Evolutionary conservation across 805 yeast species (phyloP), one percentile per base, ranked within the genome.

Genomic region (Saccharomycopsis sp.): DNA sequence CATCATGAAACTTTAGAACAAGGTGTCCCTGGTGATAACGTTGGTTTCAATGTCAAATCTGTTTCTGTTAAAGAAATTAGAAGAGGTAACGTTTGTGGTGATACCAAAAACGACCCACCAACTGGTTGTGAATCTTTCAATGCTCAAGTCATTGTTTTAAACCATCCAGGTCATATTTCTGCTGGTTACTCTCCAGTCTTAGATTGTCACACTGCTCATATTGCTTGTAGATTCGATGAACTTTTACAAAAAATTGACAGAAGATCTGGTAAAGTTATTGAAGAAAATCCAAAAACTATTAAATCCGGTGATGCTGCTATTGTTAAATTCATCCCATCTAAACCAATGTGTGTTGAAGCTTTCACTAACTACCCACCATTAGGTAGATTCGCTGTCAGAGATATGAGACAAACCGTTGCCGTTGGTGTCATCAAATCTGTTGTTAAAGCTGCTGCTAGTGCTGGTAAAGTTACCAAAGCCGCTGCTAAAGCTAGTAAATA

Each of bases 371-470:
- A 89, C 79, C 95, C 89, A 66, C 95, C 94, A 72, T 70, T 89
- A 68, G 92, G 95, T 72, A 87, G 97, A 80, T 74, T 89, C 72
- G 89, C 89, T 67, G 96, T 87, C 78, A 88, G 96, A 83, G 96
- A 87, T 74, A 87, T 87, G 96, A 84, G 96, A 83, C 96, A 87
- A 75, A 88, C 96, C 60, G 96, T 88, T 62, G 96, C 96, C 67
- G 96, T 88, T 66, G 96, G 96, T 84, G 95, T 88, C 65, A 83
- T 89, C 83, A 89, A 89, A 80, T 69, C 86, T 52, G 95, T 86
- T 59, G 94, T 74, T 62, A 86, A 86, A 82, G 63, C 83, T 55
- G 80, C 76, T 70, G 32, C 30, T 26, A 71, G 69, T 62, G 84
- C 86, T 62, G 88, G 86, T 72, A 84, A 85, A 87, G 92, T 84